Percentiles rank a stretch among this genome's conserved stretches.
Conservation (phyloP, 345 rosid genomes). For the Eucalyptus brandiana region DNA sequence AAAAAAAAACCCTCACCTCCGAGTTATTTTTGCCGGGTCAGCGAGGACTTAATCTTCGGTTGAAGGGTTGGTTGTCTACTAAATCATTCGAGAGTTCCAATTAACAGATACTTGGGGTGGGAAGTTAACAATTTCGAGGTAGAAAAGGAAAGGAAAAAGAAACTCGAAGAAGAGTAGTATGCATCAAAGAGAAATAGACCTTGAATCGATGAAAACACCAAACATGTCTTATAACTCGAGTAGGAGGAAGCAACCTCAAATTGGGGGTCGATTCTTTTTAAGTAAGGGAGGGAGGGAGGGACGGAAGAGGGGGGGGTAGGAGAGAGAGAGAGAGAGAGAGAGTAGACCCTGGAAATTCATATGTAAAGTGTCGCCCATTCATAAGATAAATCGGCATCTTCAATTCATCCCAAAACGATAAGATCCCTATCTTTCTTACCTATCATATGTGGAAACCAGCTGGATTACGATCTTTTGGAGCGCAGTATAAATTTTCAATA, state of each 20-base stretch:
- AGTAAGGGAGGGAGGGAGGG: neutral
- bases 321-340: neutral
- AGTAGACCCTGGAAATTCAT: neutral
- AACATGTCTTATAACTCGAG: neutral
- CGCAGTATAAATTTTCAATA: neutral
- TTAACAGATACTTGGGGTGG: neutral
- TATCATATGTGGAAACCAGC: neutral
- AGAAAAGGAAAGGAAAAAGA: neutral
- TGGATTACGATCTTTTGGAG: neutral
- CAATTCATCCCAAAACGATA: neutral
- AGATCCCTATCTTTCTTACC: neutral
- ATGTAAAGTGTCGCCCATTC: neutral
- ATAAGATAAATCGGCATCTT: neutral
- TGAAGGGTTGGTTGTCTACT: neutral
- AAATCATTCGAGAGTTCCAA: neutral
- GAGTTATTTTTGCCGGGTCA: neutral
- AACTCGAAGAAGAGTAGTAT: neutral
- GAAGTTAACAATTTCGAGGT: neutral
- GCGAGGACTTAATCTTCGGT: neutral
- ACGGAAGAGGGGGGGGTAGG: too few species aligned
- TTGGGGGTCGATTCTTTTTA: neutral
- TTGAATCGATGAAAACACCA: neutral
- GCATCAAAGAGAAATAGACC: neutral
- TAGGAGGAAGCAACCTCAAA: neutral
- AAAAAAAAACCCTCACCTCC: too few species aligned